These are phyloP conservation scores for Suhomyces kunorum DNA, from an alignment of 1,139 yeast genomes.

Conservation along the genomic window DNA sequence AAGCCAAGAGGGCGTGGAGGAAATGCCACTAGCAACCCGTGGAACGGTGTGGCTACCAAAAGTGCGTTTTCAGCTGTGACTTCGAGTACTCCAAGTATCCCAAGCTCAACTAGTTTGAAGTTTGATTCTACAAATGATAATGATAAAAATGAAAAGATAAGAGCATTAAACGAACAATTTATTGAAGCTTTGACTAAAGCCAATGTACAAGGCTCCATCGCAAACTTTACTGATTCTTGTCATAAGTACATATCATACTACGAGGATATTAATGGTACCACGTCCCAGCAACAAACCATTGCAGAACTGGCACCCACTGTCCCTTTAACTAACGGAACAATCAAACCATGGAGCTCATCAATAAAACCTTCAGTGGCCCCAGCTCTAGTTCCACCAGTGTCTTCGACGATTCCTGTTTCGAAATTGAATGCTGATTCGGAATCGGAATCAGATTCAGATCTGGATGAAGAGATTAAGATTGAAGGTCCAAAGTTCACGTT, in stretches of 20 bases:
- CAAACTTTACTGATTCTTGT: constrained; percentile 58
- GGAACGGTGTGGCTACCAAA: neutral
- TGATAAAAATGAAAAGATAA: constrained; percentile 44
- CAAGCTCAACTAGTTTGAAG: neutral
- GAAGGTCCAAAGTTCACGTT: constrained; percentile 70
- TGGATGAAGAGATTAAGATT: constrained; percentile 45
- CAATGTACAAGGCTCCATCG: constrained; percentile 48
- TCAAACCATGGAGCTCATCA: too few species aligned
- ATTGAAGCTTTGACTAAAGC: constrained; percentile 49
- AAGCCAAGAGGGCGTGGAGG: constrained; percentile 48
- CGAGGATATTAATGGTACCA: constrained; percentile 23
- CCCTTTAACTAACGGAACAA: too few species aligned
- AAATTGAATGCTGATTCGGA: constrained; percentile 9
- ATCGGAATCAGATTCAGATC: constrained; percentile 32
- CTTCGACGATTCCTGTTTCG: neutral
- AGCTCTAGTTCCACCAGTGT: too few species aligned
- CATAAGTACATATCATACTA: constrained; percentile 62
- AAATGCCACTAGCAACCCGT: constrained; percentile 6
- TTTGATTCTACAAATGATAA: neutral
- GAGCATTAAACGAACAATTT: constrained; percentile 72
- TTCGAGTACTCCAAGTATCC: neutral
- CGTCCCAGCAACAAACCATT: constrained; percentile 23
- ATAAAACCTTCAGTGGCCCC: neutral
- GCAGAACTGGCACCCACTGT: neutral
- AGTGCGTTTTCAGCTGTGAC: constrained; percentile 1